These are phyloP conservation scores for Neonectria sp. DNA, from an alignment of 2,329 filamentous ascomycete species.

Conservation along the genomic window DNA sequence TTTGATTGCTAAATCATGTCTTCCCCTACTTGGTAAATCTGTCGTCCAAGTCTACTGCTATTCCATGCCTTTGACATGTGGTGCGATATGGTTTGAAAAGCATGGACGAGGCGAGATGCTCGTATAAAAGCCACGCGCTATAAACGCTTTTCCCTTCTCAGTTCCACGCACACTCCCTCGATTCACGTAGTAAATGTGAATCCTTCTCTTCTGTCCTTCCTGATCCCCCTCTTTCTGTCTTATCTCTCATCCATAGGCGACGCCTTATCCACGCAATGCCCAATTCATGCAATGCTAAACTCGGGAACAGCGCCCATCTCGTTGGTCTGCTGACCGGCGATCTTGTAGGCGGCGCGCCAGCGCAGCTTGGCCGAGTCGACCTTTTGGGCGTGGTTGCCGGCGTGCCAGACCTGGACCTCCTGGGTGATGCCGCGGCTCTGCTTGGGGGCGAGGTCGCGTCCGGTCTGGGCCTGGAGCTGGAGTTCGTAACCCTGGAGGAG, in stretches of 20 bases:
- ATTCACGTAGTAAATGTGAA: conserved; percentile 5
- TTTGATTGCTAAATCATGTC: conserved; percentile 6
- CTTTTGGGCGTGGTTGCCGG: conserved; percentile 76
- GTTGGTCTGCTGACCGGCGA: conserved; percentile 76
- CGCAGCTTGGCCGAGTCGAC: conserved; percentile 89
- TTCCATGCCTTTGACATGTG: conserved; percentile 8
- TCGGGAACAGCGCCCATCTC: conserved; percentile 90
- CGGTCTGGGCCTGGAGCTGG: conserved; percentile 87
- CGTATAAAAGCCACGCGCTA: conserved; percentile 22
- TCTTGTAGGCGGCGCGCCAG: conserved; percentile 87
- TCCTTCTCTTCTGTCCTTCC: conserved; percentile 6
- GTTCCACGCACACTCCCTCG: neutral
- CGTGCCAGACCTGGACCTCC: conserved; percentile 80
- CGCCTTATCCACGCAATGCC: conserved; percentile 13
- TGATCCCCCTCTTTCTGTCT: neutral
- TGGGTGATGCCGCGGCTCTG: conserved; percentile 84
- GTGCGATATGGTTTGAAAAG: conserved; percentile 8
- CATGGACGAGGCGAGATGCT: conserved; percentile 6
- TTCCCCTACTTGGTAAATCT: conserved; percentile 12
- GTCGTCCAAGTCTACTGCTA: conserved; percentile 24
- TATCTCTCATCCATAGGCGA: neutral
- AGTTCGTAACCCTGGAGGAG: conserved; percentile 80
- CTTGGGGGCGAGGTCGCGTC: conserved; percentile 81
- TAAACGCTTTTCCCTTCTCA: conserved; percentile 25
- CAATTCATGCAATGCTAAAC: conserved; percentile 77